Evolutionary conservation across 345 rosid species (phyloP).

Genomic region (Leavenworthia alabamica): DNA sequence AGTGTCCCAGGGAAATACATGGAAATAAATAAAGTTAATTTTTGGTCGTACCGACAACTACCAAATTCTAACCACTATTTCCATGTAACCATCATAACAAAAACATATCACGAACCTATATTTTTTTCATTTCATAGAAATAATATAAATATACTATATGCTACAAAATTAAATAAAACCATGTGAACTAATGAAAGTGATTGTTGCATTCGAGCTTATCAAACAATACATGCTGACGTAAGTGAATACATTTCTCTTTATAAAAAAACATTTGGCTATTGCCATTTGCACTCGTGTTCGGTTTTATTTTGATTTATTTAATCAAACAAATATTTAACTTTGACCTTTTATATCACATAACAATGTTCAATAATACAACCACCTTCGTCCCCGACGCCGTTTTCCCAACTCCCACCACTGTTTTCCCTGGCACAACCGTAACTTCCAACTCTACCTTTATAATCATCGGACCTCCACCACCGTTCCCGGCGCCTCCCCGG

Average conservation of each 20-base stretch:
- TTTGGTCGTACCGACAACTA: slow-evolving; percentile 24
- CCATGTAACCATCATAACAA: slow-evolving; percentile 30
- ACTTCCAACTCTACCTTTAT: slow-evolving; percentile 25
- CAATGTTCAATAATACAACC: slow-evolving; percentile 24
- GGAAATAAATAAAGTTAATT: neutral
- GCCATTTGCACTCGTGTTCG: neutral
- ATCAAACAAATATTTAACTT: neutral
- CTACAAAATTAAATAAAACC: no score
- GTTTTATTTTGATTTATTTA: neutral
- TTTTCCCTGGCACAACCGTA: slow-evolving; percentile 12
- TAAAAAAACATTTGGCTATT: no score
- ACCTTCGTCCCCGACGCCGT: slow-evolving; percentile 16
- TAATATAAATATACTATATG: neutral
- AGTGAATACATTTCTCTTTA: no score
- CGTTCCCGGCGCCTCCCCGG: slow-evolving; percentile 49
- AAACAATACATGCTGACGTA: no score
- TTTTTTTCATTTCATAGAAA: neutral
- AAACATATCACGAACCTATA: no score
- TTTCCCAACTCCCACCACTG: slow-evolving; percentile 3
- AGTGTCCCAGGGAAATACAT: no score
- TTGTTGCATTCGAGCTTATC: slow-evolving; percentile 15
- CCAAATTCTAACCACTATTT: slow-evolving; percentile 32
- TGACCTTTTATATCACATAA: slow-evolving; percentile 2
- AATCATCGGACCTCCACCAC: slow-evolving; percentile 40
- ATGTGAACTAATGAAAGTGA: no score